Evolutionary conservation across 1,284 basidiomycete species (phyloP), one percentile per base, ranked within the genome.

Genomic region (Mycena sp.): DNA sequence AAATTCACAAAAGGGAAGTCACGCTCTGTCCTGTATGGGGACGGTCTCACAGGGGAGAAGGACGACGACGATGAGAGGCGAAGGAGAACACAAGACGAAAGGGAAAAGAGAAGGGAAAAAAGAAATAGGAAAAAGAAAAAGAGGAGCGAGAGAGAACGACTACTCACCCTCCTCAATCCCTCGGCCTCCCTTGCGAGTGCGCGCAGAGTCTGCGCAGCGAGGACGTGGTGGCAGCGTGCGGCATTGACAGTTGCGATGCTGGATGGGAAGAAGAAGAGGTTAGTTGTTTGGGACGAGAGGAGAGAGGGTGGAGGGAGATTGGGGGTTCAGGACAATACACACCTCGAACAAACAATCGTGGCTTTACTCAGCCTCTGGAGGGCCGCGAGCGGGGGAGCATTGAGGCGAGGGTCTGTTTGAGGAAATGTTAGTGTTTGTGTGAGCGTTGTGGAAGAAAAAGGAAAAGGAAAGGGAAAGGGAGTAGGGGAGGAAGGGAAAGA

Each of bases 231-330:
- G 55, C 92, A 85, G 64, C 94, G 87, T 57, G 91, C 89, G 49
- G 90, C 87, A 72, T 91, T 88, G 68, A 96, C 86, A 74, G 95
- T 89, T 0, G 92, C 87, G 75, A 96, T 95, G 65, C 88, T 63
- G 44, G 2, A 32, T 44, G 19, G 2, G 30, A 32, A 38, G 19
- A 48, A 50, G 7, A 30, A 37, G 48, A 32, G 10, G 35, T 14
- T 21, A 71, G 72, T 89, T 91, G 1, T 41, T 46, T 3, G 38
- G 54, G 95, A 80, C 82, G 19, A 6, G 19, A 17, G 14, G 4
- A 30, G 25, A 28, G 26, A 6, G 19, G 14, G 30, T 17, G 21
- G 30, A 12, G 21, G 19, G 23, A 46, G 29, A 37, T n/a, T n/a
- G n/a, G n/a, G n/a, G n/a, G n/a, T n/a, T n/a, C n/a, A n/a, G n/a